A percentile compares a stretch with the other conserved stretches of the same genome.
Conservation (phyloP, 768 basidiomycete genomes). For the Boletus subcaerulescens region DNA sequence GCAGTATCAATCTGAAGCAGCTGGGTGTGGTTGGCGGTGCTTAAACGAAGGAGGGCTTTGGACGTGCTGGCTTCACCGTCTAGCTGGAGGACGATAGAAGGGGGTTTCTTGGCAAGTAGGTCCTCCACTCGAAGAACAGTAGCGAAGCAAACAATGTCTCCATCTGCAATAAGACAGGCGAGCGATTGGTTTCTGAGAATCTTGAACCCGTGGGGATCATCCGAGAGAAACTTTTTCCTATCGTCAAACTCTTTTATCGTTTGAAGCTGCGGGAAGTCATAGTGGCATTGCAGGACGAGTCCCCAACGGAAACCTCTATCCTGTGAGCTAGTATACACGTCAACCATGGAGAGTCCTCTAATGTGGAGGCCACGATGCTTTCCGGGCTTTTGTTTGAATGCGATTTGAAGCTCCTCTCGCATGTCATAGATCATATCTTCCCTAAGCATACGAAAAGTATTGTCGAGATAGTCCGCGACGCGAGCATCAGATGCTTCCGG, state of each 20-base stretch:
- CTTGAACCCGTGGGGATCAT: slow-evolving; percentile 34
- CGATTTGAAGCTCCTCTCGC: slow-evolving; percentile 53
- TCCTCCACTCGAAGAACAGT: slow-evolving; percentile 54
- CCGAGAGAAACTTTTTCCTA: slow-evolving; percentile 36
- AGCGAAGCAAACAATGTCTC: slow-evolving; percentile 50
- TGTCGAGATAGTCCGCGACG: slow-evolving; percentile 53
- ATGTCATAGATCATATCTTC: slow-evolving; percentile 65
- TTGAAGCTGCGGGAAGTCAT: slow-evolving; percentile 38
- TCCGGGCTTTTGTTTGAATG: slow-evolving; percentile 40
- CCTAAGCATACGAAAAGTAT: slow-evolving; percentile 61
- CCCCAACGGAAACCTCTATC: slow-evolving; percentile 40
- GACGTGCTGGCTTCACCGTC: slow-evolving; percentile 41
- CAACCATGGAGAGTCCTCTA: slow-evolving; percentile 36
- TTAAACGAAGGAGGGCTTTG: slow-evolving; percentile 42
- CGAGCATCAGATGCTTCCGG: slow-evolving; percentile 38
- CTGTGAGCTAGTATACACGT: slow-evolving; percentile 36
- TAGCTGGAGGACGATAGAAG: slow-evolving; percentile 53
- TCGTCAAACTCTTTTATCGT: slow-evolving; percentile 30
- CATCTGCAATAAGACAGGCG: slow-evolving; percentile 50
- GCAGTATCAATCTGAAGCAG: slow-evolving; percentile 63
- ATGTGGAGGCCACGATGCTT: slow-evolving; percentile 39
- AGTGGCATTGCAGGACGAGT: slow-evolving; percentile 35
- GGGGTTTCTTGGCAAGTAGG: slow-evolving; percentile 44
- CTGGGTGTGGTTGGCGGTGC: slow-evolving; percentile 33
- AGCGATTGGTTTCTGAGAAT: slow-evolving; percentile 55